Base-by-base conservation (phyloP, 345 rosid species). In the Syzygium aromaticum region DNA sequence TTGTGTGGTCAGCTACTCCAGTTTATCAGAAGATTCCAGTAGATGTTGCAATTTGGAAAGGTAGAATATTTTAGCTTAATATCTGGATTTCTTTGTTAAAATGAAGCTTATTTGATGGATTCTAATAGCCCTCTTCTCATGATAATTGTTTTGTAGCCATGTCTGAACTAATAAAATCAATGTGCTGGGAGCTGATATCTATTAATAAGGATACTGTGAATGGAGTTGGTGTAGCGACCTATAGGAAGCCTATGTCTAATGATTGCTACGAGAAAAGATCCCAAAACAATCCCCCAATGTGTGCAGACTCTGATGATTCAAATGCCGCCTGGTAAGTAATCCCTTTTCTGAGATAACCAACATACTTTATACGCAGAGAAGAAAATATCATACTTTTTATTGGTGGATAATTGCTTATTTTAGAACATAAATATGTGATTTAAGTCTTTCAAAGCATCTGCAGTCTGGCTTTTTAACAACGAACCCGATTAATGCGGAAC, bases 1-100 rank as follows among this genome's bases (percentile, higher is more conserved):
- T 97, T 92, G 91, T 97, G 89, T 97, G 98, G 98, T 97, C 99
- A 88, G 99, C 99, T 89, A 96, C 99, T 91, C 99, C 99, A 85
- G 97, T 97, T 87, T 97, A 97, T 94, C 98, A 94, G 93, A 94
- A 94, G 89, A 90, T 86, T 40, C 57, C 90, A 28, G 98, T 94
- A 84, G 99, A 98, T 91, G 96, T 94, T 88, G 95, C 88, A 88
- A 98, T 98, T 64, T 96, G 99, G 98, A 91, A 95, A 84, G 99
- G 99, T 98, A 87, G 77, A n/a, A 84, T 90, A n/a, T 59, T 57
- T 49, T 78, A 38, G 30, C 28, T 43, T 88, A 51, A 63, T 13
- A 33, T 46, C 25, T 82, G 80, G 28, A 46, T 67, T 33, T 86
- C 59, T 77, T 80, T 21, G 28, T 49, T 53, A 78, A 87, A 77